Evolutionary conservation across 257 asterid genomes (phyloP), one percentile per base, ranked within the genome.

Genomic region (Solanum medicagineum): DNA sequence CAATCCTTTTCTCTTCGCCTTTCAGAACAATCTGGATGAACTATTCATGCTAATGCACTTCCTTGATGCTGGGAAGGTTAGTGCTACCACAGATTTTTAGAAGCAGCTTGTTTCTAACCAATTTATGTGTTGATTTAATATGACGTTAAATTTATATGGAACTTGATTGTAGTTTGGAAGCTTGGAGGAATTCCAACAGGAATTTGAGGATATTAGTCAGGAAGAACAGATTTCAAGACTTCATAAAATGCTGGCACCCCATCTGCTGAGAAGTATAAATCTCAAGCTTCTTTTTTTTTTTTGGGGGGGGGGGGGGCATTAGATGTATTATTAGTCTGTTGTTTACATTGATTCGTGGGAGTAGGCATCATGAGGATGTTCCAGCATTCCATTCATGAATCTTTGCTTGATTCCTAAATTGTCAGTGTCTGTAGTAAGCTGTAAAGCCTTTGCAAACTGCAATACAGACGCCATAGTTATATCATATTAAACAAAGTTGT

Each of bases 41-140:
- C 97, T 96, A 79, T 96, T 96, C 90, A 93, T 94, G 98, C 99
- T 96, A 81, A 94, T 96, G 99, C 98, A 96, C 91, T 96, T 96
- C 92, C 98, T 96, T 85, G 98, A 94, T 88, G 97, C 98, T 85
- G 98, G 98, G 82, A 96, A 96, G 97, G 98, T 95, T 83, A 88
- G 92, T 90, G 69, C 81, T 66, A 40, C 84, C 83, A 60, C 82
- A 54, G 22, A 83, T 77, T 80, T 68, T 26, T 59, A 11, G 57
- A 81, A 63, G 65, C 66, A 51, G 51, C 59, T 53, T 16, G 29
- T 79, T 9, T 26, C 65, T 51, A 10, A 53, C 65, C 26, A 79
- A 79, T 79, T 26, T 79, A 12, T 29, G 0, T 79, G 29, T 79
- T 79, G 17, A 55, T 79, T 53, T 79, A 17, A 53, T 79, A 32